Evolutionary conservation across 305 asterid species (phyloP), one percentile per base, ranked within the genome.

Genomic region (Fraxinus dipetala): DNA sequence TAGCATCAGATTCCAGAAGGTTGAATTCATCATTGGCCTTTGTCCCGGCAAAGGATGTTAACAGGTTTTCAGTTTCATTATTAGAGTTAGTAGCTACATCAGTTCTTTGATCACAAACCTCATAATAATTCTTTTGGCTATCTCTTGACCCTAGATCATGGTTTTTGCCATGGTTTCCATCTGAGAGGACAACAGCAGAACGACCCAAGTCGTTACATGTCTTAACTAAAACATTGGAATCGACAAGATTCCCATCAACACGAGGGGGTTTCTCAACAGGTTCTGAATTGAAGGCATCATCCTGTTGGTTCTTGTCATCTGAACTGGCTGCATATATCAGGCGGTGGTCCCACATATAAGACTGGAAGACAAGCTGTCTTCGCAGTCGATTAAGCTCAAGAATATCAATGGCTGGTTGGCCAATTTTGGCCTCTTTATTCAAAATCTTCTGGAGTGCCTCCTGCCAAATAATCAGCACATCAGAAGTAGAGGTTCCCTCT

Each of bases 301-400:
- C 76, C 20, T 86, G 87, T 85, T 81, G 81, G 82, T 43, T 84
- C 79, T 83, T 86, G 45, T 81, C 88, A 83, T 86, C 92, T 79
- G 85, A 77, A 89, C 88, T 88, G 78, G 93, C 90, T 51, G 94
- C 93, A 77, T 88, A 83, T 85, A 91, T 86, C 85, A 96, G 91
- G 43, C 94, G 95, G 78, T 86, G 95, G 87, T 96, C 99, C 99
- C 99, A 96, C 88, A 92, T 85, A 80, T 90, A 96, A 51, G 97
- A 94, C 89, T 93, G 98, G 83, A 94, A 87, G 40, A 94, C 79
- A 67, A 94, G 87, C 79, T 96, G 97, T 74, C 96, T 90, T 36
- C 97, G 91, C 83, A 94, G 89, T 72, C 90, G 90, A 91, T 93
- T 94, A 83, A 96, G 91, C 87, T 96, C 98, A 59, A 96, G 91